Evolutionary conservation across 2,329 filamentous ascomycete genomes (phyloP).

Genomic region (Penicillium sp.): DNA sequence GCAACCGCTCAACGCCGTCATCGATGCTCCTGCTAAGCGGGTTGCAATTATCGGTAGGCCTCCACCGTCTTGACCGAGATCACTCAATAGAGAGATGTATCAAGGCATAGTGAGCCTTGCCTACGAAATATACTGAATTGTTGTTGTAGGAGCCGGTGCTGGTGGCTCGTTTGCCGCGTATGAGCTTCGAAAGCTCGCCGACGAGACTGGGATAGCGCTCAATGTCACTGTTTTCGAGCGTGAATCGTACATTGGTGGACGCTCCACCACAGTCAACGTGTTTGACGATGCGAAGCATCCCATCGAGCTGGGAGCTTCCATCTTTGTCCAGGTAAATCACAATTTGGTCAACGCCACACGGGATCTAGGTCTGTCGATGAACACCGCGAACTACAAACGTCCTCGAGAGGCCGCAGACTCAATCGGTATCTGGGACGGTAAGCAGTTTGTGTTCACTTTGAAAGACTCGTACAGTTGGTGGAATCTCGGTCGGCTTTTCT

Average conservation of each 20-base stretch:
- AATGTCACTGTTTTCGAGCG: constrained; percentile 88
- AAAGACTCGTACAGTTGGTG: constrained; percentile 64
- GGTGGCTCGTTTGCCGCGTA: constrained; percentile 84
- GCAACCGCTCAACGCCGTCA: constrained; percentile 14
- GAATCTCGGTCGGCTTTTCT: constrained; percentile 71
- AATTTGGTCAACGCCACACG: constrained; percentile 71
- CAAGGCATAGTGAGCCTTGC: not conserved
- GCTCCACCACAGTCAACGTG: constrained; percentile 75
- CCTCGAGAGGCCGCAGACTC: constrained; percentile 43
- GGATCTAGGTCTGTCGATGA: constrained; percentile 62
- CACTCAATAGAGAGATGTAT: not conserved
- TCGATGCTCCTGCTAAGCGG: constrained; percentile 20
- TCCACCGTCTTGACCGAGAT: not conserved
- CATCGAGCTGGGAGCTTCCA: constrained; percentile 83
- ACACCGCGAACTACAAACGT: constrained; percentile 45
- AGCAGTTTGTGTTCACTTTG: constrained; percentile 63
- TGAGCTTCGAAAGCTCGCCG: constrained; percentile 66
- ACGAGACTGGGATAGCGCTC: constrained; percentile 52
- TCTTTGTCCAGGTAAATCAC: constrained; percentile 79
- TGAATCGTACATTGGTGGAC: constrained; percentile 70
- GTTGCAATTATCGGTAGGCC: constrained; percentile 34
- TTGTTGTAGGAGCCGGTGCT: constrained; percentile 68
- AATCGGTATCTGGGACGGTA: constrained; percentile 80
- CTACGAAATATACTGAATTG: not conserved
- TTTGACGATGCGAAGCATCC: constrained; percentile 62